These are phyloP conservation scores for Thelonectria discophora DNA, from an alignment of 2,329 filamentous ascomycete species.

Conservation along the genomic window DNA sequence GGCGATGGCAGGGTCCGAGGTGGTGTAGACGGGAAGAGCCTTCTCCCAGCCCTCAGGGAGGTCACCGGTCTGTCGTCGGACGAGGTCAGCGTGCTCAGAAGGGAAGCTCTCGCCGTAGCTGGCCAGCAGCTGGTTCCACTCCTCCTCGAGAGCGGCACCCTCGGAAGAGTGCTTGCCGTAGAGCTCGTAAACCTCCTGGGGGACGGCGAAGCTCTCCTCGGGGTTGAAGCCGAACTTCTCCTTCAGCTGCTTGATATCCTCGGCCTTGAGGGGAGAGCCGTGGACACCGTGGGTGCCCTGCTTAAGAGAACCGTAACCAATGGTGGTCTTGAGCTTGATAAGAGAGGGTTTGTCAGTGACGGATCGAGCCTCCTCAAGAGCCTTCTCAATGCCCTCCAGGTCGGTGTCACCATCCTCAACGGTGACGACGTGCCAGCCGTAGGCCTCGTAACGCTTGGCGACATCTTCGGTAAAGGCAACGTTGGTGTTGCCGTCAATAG, in stretches of 20 bases:
- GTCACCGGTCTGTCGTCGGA: constrained; percentile 80
- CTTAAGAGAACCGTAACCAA: constrained; percentile 92
- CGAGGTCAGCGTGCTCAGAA: constrained; percentile 80
- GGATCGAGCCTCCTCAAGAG: constrained; percentile 83
- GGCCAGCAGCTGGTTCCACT: constrained; percentile 94
- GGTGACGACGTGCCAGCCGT: constrained; percentile 91
- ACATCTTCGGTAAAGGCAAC: constrained; percentile 98
- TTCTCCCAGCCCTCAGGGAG: constrained; percentile 98
- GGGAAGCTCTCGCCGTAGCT: constrained; percentile 85
- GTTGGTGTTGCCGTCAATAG: constrained; percentile 93
- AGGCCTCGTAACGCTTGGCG: constrained; percentile 91
- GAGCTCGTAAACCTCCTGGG: constrained; percentile 91
- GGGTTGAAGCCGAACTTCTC: constrained; percentile 95
- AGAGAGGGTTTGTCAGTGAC: constrained; percentile 96
- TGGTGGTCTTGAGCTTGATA: constrained; percentile 97
- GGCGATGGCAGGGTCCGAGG: constrained; percentile 83
- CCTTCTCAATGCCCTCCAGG: constrained; percentile 85
- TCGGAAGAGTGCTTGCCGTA: constrained; percentile 86
- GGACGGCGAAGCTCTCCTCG: constrained; percentile 89
- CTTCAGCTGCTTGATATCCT: constrained; percentile 95
- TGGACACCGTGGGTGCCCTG: constrained; percentile 96
- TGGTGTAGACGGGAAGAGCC: constrained; percentile 88
- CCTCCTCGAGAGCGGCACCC: constrained; percentile 87
- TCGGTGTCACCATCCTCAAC: constrained; percentile 91
- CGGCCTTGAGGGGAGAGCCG: constrained; percentile 93